Conservation (phyloP, 805 yeast genomes). For the Pichia sporocuriosa region DNA sequence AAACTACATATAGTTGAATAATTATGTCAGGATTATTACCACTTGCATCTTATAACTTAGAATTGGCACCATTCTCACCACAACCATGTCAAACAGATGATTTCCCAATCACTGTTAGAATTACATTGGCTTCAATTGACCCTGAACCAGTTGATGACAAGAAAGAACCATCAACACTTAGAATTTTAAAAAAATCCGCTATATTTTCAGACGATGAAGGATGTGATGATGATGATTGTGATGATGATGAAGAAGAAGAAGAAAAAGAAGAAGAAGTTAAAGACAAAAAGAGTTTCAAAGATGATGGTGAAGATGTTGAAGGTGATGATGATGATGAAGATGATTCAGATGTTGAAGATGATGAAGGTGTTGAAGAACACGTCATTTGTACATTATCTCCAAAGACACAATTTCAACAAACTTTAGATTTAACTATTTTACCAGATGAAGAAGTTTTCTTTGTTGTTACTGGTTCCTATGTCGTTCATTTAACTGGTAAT, state of each 20-base stretch:
- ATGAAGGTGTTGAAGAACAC: slow-evolving; percentile 74
- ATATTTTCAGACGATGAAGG: slow-evolving; percentile 38
- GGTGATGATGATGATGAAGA: slow-evolving; percentile 49
- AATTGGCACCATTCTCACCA: slow-evolving; percentile 81
- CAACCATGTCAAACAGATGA: slow-evolving; percentile 81
- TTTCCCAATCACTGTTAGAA: slow-evolving; percentile 81
- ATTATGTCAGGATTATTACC: slow-evolving; percentile 72
- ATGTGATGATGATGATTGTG: slow-evolving; percentile 46
- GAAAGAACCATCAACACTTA: slow-evolving; percentile 80
- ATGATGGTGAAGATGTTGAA: slow-evolving; percentile 35
- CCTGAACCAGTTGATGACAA: slow-evolving; percentile 80
- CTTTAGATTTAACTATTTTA: slow-evolving; percentile 79
- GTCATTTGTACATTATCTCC: slow-evolving; percentile 90
- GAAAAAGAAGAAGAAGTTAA: slow-evolving; percentile 27
- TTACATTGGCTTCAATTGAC: slow-evolving; percentile 93
- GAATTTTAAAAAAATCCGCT: slow-evolving; percentile 67
- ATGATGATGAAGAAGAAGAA: slow-evolving; percentile 36
- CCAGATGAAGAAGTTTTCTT: slow-evolving; percentile 94
- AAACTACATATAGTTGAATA: neutral
- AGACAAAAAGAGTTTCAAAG: slow-evolving; percentile 20
- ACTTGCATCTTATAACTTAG: slow-evolving; percentile 78
- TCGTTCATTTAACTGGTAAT: slow-evolving; percentile 90
- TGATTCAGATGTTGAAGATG: slow-evolving; percentile 54
- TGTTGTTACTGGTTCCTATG: slow-evolving; percentile 93
- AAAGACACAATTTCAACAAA: slow-evolving; percentile 76